These are phyloP conservation scores for Beauveria brongniartii DNA, from an alignment of 2,329 filamentous ascomycete species.

Conservation along the genomic window DNA sequence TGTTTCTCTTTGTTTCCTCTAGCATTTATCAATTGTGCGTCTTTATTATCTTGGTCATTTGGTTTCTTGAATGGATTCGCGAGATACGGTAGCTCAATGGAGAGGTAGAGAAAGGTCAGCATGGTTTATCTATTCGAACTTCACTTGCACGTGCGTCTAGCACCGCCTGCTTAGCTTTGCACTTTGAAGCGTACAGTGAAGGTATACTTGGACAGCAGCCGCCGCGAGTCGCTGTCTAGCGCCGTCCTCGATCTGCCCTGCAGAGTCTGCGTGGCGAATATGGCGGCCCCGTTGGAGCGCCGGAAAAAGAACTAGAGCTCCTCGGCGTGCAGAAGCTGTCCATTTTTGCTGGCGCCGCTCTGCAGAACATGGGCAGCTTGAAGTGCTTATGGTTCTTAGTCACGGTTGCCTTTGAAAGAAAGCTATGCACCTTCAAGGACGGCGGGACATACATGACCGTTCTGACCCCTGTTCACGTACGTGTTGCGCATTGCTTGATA, in stretches of 20 bases:
- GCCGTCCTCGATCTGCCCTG: conserved; percentile 20
- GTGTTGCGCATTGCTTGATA: conserved; percentile 37
- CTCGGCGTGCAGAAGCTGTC: conserved; percentile 45
- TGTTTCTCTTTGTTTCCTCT: not conserved
- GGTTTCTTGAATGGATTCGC: not conserved
- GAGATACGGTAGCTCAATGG: not conserved
- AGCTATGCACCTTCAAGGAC: not conserved
- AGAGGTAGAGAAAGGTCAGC: too few relatives aligned
- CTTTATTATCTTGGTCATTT: not conserved
- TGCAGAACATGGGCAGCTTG: conserved; percentile 29
- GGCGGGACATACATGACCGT: conserved; percentile 38
- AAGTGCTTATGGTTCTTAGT: conserved; percentile 23
- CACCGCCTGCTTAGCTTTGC: conserved; percentile 23
- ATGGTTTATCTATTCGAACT: too few relatives aligned
- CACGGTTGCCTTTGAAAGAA: too few relatives aligned
- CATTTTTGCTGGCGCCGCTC: conserved; percentile 32
- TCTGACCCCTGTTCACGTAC: conserved; percentile 43
- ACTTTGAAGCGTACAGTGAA: conserved; percentile 32
- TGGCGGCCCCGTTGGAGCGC: conserved; percentile 36
- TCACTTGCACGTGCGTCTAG: not conserved
- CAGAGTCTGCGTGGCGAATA: conserved; percentile 31
- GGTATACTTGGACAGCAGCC: conserved; percentile 32
- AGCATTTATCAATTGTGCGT: too few relatives aligned
- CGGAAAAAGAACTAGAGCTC: conserved; percentile 46
- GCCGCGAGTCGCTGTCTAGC: conserved; percentile 36